Conservation (phyloP, 331 rosid species). For the Stylosanthes scabra region DNA sequence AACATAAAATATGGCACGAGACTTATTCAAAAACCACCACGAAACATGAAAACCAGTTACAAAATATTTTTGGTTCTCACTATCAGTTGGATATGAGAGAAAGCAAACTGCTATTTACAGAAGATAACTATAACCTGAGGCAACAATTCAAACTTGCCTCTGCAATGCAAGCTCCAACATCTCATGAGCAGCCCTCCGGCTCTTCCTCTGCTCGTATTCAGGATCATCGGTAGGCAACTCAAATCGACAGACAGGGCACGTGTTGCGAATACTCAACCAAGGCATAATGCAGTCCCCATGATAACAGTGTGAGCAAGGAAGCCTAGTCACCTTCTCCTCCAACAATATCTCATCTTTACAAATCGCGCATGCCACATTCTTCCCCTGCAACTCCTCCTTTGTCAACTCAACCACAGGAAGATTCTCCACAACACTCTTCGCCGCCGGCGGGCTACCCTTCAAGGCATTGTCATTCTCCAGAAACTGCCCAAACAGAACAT, state of each 20-base stretch:
- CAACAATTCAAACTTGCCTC: conserved; percentile 51
- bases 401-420: conserved; percentile 80
- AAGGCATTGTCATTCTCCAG: conserved; percentile 64
- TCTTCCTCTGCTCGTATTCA: conserved; percentile 76
- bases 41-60: conserved; percentile 47
- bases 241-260: conserved; percentile 89
- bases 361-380: conserved; percentile 72
- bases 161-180: conserved; percentile 47
- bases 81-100: conserved; percentile 42
- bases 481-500: conserved; percentile 68
- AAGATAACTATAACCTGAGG: conserved; percentile 44
- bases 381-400: conserved; percentile 58
- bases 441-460: conserved; percentile 87
- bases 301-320: conserved; percentile 85
- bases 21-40: conserved; percentile 45
- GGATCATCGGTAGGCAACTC: conserved; percentile 92
- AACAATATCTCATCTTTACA: conserved; percentile 70
- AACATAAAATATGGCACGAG: conserved; percentile 30
- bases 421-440: conserved; percentile 66
- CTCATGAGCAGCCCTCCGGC: conserved; percentile 49
- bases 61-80: conserved; percentile 32
- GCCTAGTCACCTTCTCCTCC: conserved; percentile 78
- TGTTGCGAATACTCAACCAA: conserved; percentile 84
- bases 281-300: conserved; percentile 94
- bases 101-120: conserved; percentile 45